Evolutionary conservation across 345 rosid genomes (phyloP), one percentile per base, ranked within the genome.

Genomic region (Gossypium sturtianum): DNA sequence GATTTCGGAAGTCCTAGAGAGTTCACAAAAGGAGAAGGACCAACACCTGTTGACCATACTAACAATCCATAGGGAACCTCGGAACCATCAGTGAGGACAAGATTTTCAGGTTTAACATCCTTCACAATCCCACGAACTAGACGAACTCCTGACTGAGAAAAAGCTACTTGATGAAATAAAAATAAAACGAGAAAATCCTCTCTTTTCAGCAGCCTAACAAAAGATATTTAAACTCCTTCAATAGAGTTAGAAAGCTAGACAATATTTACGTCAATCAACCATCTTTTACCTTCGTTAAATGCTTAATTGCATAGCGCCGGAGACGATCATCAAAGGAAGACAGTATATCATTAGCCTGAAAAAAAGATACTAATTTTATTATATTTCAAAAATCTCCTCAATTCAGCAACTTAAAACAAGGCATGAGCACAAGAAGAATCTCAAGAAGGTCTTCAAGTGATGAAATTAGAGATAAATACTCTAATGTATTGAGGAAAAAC

Each of bases 41-140:
- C 98, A 38, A 94, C 97, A 69, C 97, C 98, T 4, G 97, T 92
- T 51, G 98, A 92, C 98, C 98, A 94, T 9, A 91, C 97, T 81
- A 94, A 80, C 72, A 94, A 81, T 48, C 98, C 98, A 38, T 91
- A 91, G 1, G 97, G 98, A 68, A 92, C 95, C 86, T 87, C 95
- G 10, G 95, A 80, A 73, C 91, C 95, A 80, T 94, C 95, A 51
- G 74, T 87, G 63, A 94, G 97, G 76, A 92, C 78, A 70, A 94
- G 81, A 78, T 87, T 86, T 79, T 81, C 84, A 72, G 95, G 89
- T 80, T 91, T 64, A 67, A 94, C 97, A 78, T 88, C 97, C 87
- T 89, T 94, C 81, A 94, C 97, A 77, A 88, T 77, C 61, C 97
- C 98, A 70, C 86, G 91, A 57, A 94, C 91, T 75, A 94, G 90